Evolutionary conservation across 257 asterid genomes (phyloP).

Genomic region (Haberlea rhodopensis): DNA sequence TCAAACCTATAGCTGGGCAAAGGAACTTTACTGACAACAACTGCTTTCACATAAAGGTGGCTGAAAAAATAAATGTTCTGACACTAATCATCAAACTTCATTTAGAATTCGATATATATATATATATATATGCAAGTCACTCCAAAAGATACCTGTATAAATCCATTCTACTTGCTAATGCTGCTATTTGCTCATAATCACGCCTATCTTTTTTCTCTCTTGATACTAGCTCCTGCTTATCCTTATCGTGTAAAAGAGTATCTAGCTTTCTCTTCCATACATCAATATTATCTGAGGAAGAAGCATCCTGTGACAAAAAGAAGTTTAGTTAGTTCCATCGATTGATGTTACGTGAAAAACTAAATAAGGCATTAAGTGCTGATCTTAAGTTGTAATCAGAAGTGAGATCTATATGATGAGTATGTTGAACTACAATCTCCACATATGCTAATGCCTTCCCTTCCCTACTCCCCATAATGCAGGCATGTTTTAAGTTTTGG

Average conservation of each 20-base stretch:
- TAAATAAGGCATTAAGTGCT: conserved; percentile 1
- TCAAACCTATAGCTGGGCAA: conserved; percentile 93
- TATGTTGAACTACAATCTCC: conserved; percentile 2
- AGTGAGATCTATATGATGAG: conserved; percentile 8
- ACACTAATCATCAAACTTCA: conserved; percentile 25
- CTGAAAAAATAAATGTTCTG: conserved; percentile 45
- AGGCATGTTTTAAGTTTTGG: conserved; percentile 1
- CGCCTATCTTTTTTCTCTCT: conserved; percentile 90
- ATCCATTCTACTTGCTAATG: conserved; percentile 74
- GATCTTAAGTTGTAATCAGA: conserved; percentile 1
- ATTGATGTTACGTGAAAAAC: conserved; percentile 14
- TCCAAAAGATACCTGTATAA: conserved; percentile 58
- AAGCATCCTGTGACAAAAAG: conserved; percentile 44
- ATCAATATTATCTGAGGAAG: conserved; percentile 38
- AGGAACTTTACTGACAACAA: conserved; percentile 90
- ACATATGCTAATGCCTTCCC: conserved; percentile 3
- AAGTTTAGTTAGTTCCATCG: conserved; percentile 10
- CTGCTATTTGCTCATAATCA: conserved; percentile 81
- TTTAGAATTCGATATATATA: conserved; percentile 2
- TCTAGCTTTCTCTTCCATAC: conserved; percentile 72
- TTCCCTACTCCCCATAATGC: not conserved
- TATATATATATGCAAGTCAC: conserved; percentile 1
- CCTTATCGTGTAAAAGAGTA: conserved; percentile 41
- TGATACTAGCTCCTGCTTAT: conserved; percentile 75
- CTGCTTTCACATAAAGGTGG: conserved; percentile 65